phyloP scores from a whole-genome alignment of 208 protist genomes.

The Strigomonas galati region DNA sequence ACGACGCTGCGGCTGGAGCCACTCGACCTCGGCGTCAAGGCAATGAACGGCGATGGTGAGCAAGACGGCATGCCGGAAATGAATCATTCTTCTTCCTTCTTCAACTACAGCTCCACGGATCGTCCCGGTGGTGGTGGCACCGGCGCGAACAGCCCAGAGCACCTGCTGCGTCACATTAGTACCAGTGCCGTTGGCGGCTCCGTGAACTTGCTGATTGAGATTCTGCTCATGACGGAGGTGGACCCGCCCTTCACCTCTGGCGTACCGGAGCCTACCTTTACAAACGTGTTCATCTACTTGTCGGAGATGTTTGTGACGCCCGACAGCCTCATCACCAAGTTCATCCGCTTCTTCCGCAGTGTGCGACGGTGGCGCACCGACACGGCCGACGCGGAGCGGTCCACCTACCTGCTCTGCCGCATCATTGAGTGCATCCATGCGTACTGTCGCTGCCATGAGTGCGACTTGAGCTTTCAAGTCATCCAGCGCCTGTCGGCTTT shows the following conservation, averaged over 20 bases:
- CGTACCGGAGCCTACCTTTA: constrained; percentile 56
- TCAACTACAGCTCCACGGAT: no score
- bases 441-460: constrained; percentile 59
- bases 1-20: constrained; percentile 39
- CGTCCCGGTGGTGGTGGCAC: background rate
- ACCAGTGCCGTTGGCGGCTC: constrained; percentile 43
- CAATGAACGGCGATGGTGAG: background rate
- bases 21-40: constrained; percentile 9
- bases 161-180: background rate
- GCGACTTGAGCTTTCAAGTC: constrained; percentile 41
- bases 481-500: constrained; percentile 44
- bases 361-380: constrained; percentile 21
- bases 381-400: constrained; percentile 15
- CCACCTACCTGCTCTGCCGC: constrained; percentile 42
- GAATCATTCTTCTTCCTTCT: constrained; percentile 1
- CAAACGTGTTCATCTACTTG: constrained; percentile 57
- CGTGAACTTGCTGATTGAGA: constrained; percentile 53
- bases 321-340: constrained; percentile 49
- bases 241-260: constrained; percentile 48
- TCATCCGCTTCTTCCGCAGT: constrained; percentile 63
- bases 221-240: constrained; percentile 50
- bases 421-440: constrained; percentile 53
- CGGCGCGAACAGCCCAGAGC: background rate
- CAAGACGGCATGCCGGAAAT: background rate
- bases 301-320: constrained; percentile 56